These are phyloP conservation scores for Tranzscheliella williamsii DNA, from an alignment of 1,284 basidiomycete genomes.

Conservation along the genomic window DNA sequence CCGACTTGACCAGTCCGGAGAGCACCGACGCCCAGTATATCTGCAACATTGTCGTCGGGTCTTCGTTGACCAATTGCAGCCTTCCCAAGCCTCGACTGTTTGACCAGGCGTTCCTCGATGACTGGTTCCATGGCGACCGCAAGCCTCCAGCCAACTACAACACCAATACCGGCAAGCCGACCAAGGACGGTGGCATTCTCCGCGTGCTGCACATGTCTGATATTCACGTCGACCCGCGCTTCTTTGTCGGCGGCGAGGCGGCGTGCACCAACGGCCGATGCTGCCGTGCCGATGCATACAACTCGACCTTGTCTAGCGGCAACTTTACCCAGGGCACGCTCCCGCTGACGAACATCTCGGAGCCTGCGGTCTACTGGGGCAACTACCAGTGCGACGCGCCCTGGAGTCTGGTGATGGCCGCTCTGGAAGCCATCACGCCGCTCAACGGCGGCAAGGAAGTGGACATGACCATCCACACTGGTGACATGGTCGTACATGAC, in stretches of 20 bases:
- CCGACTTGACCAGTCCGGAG: conserved; percentile 30
- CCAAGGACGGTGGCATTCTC: conserved; percentile 67
- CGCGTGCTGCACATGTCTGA: conserved; percentile 78
- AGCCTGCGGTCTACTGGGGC: conserved; percentile 55
- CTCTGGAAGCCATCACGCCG: conserved; percentile 71
- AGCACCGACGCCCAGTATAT: conserved; percentile 52
- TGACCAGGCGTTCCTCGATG: conserved; percentile 36
- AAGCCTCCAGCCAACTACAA: conserved; percentile 21
- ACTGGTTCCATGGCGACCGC: conserved; percentile 50
- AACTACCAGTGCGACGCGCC: conserved; percentile 70
- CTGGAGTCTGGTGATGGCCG: conserved; percentile 69
- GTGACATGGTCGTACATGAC: conserved; percentile 70
- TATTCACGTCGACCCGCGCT: conserved; percentile 78
- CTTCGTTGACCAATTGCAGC: conserved; percentile 30
- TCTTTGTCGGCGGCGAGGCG: conserved; percentile 73
- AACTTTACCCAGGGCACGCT: conserved; percentile 35
- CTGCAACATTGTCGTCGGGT: conserved; percentile 45
- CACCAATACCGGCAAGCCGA: conserved; percentile 20
- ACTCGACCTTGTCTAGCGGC: conserved; percentile 64
- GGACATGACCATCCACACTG: conserved; percentile 73
- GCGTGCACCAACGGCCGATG: conserved; percentile 75
- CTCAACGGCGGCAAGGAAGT: conserved; percentile 70
- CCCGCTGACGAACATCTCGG: conserved; percentile 36
- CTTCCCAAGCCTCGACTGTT: conserved; percentile 36
- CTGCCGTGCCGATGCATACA: conserved; percentile 70